Evolutionary conservation across 1,284 basidiomycete species (phyloP), one percentile per base, ranked within the genome.

Genomic region (Tilletia setariae): DNA sequence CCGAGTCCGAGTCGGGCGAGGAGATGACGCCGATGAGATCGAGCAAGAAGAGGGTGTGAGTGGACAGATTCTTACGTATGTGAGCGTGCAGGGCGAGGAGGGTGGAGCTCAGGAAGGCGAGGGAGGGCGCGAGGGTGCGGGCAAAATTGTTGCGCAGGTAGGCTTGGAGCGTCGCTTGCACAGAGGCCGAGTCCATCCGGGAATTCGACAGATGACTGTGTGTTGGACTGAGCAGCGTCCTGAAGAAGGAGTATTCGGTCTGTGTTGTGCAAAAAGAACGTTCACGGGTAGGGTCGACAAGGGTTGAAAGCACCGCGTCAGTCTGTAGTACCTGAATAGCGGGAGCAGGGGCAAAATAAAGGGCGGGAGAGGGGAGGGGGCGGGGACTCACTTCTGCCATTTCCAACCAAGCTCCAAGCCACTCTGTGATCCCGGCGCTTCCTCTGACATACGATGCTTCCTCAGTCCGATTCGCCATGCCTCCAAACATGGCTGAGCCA

Each of bases 41-140:
- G 32, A 72, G 67, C 32, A 74, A 66, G 61, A 82, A 74, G 21
- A 79, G 72, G 16, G 74, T 79, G 25, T 81, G 79, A 51, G 71
- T 76, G 9, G 59, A 74, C 59, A 70, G 62, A 51, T 74, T 73
- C 40, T 70, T 71, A 40, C 72, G 73, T 30, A 73, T 70, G 44
- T 72, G 79, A 44, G 68, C 75, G 25, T 75, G 71, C 7, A 79
- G 66, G 0, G 72, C 66, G 23, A 71, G 46, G 19, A 79, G 67
- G 47, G 71, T 63, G 16, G 72, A 68, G 53, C 71, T 67, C 28
- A 79, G 66, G 9, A 53, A 53, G 3, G 44, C 30, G 2, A 78
- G 59, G 6, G 75, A 47, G 0, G 67, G 68, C 15, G 72, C 67
- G 2, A 72, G 67, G 19, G 77, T 67, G 30, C 72, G 70, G 1